These are phyloP conservation scores for Monosporascus sp. DNA, from an alignment of 2,329 filamentous ascomycete species.

Conservation along the genomic window DNA sequence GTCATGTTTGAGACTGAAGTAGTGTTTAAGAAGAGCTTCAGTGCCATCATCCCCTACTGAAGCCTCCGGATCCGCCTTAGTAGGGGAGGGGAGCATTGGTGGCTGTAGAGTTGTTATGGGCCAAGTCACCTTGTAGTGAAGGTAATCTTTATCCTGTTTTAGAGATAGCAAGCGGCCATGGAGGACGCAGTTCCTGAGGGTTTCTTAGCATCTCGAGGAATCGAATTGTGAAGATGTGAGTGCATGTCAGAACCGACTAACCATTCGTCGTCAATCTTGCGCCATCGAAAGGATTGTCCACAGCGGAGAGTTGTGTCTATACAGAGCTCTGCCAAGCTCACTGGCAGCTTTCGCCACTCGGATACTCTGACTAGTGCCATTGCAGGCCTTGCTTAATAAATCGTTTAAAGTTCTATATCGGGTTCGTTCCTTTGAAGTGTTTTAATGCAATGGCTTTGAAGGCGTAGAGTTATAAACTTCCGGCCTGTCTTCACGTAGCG, in stretches of 20 bases:
- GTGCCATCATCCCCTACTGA: slow-evolving; percentile 61
- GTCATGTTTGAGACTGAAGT: slow-evolving; percentile 81
- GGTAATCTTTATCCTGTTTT: slow-evolving; percentile 69
- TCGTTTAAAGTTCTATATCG: too few species aligned
- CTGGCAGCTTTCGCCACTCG: slow-evolving; percentile 82
- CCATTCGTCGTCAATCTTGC: slow-evolving; percentile 81
- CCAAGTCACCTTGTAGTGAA: slow-evolving; percentile 76
- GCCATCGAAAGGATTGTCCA: slow-evolving; percentile 96
- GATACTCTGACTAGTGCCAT: slow-evolving; percentile 46
- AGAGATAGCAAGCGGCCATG: slow-evolving; percentile 80
- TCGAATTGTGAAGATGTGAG: neutral
- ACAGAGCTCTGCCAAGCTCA: slow-evolving; percentile 79
- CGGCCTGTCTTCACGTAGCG: too few species aligned
- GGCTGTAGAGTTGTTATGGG: slow-evolving; percentile 28
- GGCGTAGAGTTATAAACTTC: too few species aligned
- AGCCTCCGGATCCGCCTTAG: slow-evolving; percentile 18
- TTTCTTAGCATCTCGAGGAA: neutral
- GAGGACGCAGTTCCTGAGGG: slow-evolving; percentile 67
- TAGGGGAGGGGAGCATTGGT: slow-evolving; percentile 30
- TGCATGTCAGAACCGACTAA: slow-evolving; percentile 29
- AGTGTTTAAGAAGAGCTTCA: slow-evolving; percentile 68
- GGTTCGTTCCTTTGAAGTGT: neutral
- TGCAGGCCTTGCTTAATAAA: neutral
- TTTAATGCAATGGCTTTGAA: neutral
- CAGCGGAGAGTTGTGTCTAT: slow-evolving; percentile 92